Evolutionary conservation across 2,329 filamentous ascomycete genomes (phyloP).

Genomic region (Colletotrichum magnum): DNA sequence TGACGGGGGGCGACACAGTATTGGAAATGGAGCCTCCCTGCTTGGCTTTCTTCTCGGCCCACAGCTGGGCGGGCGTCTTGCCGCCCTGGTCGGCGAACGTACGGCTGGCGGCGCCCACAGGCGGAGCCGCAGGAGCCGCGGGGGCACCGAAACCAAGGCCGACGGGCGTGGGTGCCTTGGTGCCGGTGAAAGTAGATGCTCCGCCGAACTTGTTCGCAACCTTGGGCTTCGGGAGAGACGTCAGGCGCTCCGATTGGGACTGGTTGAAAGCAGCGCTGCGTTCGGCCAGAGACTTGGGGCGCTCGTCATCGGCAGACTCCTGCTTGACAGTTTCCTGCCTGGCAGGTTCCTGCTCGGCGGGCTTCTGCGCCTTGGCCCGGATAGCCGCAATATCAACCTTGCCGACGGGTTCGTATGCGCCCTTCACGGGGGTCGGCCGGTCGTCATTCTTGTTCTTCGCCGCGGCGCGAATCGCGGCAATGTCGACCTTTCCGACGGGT

Average conservation of each 20-base stretch:
- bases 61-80: constrained; percentile 96
- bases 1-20: constrained; percentile 56
- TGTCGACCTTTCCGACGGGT: constrained; percentile 97
- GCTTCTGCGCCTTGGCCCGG: constrained; percentile 83
- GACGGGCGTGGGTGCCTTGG: constrained; percentile 87
- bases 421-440: constrained; percentile 87
- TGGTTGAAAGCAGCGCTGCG: constrained; percentile 80
- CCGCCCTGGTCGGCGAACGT: constrained; percentile 96
- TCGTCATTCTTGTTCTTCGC: constrained; percentile 81
- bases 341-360: constrained; percentile 49
- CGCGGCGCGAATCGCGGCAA: constrained; percentile 86
- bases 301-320: constrained; percentile 45
- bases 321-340: constrained; percentile 44
- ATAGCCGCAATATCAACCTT: constrained; percentile 99
- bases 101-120: constrained; percentile 85
- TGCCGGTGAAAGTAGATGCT: constrained; percentile 80
- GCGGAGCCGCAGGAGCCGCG: constrained; percentile 67
- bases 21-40: constrained; percentile 70
- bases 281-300: constrained; percentile 78
- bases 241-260: constrained; percentile 81
- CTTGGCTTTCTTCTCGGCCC: constrained; percentile 96
- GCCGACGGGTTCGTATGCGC: constrained; percentile 92
- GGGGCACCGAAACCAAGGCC: constrained; percentile 75
- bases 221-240: constrained; percentile 93
- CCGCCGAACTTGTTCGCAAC: constrained; percentile 89